A percentile compares a stretch with the other conserved stretches of the same genome.
These are phyloP conservation scores for Trichoderma sp. DNA, from an alignment of 2,329 filamentous ascomycete genomes.

Conservation along the genomic window DNA sequence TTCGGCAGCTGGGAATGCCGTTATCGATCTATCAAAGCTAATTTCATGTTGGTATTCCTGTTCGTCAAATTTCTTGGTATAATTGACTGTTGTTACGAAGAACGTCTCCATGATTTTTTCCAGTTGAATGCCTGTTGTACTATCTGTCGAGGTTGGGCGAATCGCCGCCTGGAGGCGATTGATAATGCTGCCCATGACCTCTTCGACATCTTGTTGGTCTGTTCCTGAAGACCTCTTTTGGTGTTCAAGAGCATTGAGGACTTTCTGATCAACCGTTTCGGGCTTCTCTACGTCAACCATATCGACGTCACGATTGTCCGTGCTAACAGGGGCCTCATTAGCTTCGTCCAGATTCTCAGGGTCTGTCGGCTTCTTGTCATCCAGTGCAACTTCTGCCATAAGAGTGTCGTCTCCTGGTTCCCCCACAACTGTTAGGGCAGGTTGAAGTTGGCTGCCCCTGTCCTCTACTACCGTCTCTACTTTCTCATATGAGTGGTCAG, in stretches of 20 bases:
- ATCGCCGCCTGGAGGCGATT: slow-evolving; percentile 90
- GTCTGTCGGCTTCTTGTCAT: background rate
- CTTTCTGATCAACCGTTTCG: slow-evolving; percentile 45
- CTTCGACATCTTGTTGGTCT: slow-evolving; percentile 90
- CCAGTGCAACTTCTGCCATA: slow-evolving; percentile 22
- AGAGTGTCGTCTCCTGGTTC: slow-evolving; percentile 22
- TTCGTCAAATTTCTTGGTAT: slow-evolving; percentile 52
- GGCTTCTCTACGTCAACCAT: slow-evolving; percentile 34
- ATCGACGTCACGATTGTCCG: slow-evolving; percentile 25
- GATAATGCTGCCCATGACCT: slow-evolving; percentile 90
- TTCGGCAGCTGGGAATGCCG: slow-evolving; percentile 53
- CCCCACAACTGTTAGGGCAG: background rate
- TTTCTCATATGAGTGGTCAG: slow-evolving; percentile 37
- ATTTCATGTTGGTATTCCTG: slow-evolving; percentile 42
- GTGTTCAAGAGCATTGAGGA: slow-evolving; percentile 45
- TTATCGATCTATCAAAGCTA: slow-evolving; percentile 60
- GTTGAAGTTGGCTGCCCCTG: slow-evolving; percentile 24
- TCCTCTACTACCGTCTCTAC: slow-evolving; percentile 26
- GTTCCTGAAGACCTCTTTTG: slow-evolving; percentile 49
- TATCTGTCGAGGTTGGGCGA: slow-evolving; percentile 60
- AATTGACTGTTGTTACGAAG: slow-evolving; percentile 60
- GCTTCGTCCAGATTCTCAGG: background rate
- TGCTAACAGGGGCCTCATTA: background rate
- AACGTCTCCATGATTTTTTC: slow-evolving; percentile 75
- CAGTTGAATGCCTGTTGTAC: slow-evolving; percentile 68